phyloP scores from a whole-genome alignment of 331 rosid species.

The Quercus lobata region DNA sequence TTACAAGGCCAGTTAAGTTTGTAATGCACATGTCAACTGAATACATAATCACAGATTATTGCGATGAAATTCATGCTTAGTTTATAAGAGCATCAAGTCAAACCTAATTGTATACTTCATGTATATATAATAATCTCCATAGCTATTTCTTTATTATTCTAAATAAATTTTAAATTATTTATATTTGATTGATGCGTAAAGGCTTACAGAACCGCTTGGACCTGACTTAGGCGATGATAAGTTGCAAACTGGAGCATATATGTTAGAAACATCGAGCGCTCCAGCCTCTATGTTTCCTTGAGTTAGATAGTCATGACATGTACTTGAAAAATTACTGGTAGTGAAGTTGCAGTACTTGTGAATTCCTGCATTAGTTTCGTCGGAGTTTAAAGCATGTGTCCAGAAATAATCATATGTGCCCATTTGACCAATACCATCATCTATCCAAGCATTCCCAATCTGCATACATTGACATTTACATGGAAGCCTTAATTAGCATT shows the following conservation, averaged over 20 bases:
- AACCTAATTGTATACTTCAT: too few relatives aligned
- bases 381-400: constrained; percentile 32
- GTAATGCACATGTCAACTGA: too few relatives aligned
- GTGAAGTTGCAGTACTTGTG: constrained; percentile 21
- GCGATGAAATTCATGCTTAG: too few relatives aligned
- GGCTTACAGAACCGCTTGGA: constrained; percentile 30
- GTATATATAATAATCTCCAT: neutral
- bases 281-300: constrained; percentile 25
- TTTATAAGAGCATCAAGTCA: too few relatives aligned
- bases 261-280: constrained; percentile 30
- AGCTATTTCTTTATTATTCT: too few relatives aligned
- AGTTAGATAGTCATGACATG: constrained; percentile 15
- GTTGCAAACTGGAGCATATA: constrained; percentile 46
- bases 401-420: constrained; percentile 23
- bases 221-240: constrained; percentile 14
- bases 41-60: neutral
- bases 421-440: neutral
- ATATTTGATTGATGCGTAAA: neutral
- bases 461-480: neutral
- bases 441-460: constrained; percentile 41
- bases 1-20: too few relatives aligned
- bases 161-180: too few relatives aligned
- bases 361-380: constrained; percentile 26
- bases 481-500: neutral
- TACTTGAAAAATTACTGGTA: neutral